Evolutionary conservation across 2,329 filamentous ascomycete species (phyloP).

Genomic region (Chaetomium sp.): DNA sequence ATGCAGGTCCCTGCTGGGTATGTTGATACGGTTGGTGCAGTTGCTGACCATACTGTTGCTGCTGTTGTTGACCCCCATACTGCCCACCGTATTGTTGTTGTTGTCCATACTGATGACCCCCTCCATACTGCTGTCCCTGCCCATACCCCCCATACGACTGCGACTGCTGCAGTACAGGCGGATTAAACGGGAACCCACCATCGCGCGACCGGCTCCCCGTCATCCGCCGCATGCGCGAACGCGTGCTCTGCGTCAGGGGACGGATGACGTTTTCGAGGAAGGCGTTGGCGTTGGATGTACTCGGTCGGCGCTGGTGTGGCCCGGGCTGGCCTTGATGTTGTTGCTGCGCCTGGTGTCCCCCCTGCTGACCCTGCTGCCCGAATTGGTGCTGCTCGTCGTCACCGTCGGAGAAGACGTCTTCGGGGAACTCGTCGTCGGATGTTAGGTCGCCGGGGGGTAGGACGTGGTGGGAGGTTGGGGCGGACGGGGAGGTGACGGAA

Average conservation of each 20-base stretch:
- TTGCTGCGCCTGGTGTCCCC: not conserved
- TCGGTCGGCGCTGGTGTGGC: not conserved
- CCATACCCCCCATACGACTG: not conserved
- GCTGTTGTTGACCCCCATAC: not conserved
- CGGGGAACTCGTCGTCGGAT: constrained; percentile 69
- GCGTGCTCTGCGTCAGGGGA: constrained; percentile 49
- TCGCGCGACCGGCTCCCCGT: constrained; percentile 47
- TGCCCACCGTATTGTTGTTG: not conserved
- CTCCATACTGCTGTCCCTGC: not conserved
- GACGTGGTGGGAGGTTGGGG: constrained; percentile 48
- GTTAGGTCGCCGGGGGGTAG: constrained; percentile 44
- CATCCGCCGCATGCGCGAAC: constrained; percentile 54
- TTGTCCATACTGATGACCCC: not conserved
- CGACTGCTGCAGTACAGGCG: constrained; percentile 1
- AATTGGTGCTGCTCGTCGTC: constrained; percentile 59
- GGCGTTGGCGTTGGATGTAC: constrained; percentile 35
- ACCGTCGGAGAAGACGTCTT: constrained; percentile 68
- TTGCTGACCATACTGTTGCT: not conserved
- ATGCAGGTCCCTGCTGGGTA: not conserved
- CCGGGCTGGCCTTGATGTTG: not conserved
- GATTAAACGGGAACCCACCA: constrained; percentile 20
- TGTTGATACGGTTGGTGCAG: too few species aligned
- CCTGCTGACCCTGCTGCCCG: not conserved
- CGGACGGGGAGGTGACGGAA: constrained; percentile 75
- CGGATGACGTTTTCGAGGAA: constrained; percentile 57